Evolutionary conservation across 495 filamentous ascomycete genomes (phyloP).

Genomic region (Amniculicola lignicola): DNA sequence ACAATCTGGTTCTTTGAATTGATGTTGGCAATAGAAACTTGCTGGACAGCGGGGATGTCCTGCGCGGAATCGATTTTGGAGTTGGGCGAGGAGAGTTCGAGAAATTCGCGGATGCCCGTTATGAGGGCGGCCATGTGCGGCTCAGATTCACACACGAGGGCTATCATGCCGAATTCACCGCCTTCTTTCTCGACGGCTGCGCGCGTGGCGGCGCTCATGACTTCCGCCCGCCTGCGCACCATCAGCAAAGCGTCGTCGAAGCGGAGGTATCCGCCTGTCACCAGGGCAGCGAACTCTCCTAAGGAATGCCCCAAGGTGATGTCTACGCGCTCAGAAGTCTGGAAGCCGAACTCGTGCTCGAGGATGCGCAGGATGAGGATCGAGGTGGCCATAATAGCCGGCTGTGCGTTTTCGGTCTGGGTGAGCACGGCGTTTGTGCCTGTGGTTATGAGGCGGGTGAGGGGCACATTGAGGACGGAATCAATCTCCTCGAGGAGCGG

Average conservation of each 20-base stretch:
- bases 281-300: constrained; percentile 92
- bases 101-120: constrained; percentile 72
- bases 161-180: constrained; percentile 86
- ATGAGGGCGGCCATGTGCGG: constrained; percentile 66
- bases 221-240: constrained; percentile 74
- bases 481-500: constrained; percentile 83
- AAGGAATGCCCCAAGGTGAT: constrained; percentile 87
- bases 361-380: constrained; percentile 87
- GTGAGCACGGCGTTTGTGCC: constrained; percentile 75
- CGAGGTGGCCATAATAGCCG: constrained; percentile 92
- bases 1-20: constrained; percentile 97
- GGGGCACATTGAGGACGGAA: constrained; percentile 58
- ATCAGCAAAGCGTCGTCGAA: constrained; percentile 75
- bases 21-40: constrained; percentile 90
- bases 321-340: constrained; percentile 63
- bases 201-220: constrained; percentile 74
- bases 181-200: constrained; percentile 58
- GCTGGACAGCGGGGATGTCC: constrained; percentile 69
- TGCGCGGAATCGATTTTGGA: constrained; percentile 63
- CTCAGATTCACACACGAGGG: constrained; percentile 74
- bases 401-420: constrained; percentile 83
- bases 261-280: constrained; percentile 71
- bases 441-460: constrained; percentile 74
- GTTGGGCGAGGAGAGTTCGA: constrained; percentile 62
- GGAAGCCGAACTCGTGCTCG: constrained; percentile 78